phyloP scores from a whole-genome alignment of 345 rosid species.

The Lenwebbia sp. region DNA sequence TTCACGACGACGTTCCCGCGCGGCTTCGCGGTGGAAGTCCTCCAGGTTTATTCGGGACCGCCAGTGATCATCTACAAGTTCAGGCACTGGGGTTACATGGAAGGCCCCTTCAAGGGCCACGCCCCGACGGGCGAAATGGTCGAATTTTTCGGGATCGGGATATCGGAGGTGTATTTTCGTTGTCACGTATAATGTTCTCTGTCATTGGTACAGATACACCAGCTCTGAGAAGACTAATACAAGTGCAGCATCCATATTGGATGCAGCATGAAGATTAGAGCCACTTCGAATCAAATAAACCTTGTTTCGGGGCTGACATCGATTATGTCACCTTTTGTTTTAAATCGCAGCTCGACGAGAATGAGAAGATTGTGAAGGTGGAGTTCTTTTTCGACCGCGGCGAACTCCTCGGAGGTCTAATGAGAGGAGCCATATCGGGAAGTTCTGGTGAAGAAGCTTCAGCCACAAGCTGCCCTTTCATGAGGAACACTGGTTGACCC shows the following conservation, averaged over 20 bases:
- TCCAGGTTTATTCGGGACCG: conserved; percentile 50
- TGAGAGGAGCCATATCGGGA: conserved; percentile 17
- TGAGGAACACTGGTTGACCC: conserved; percentile 19
- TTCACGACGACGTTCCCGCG: conserved; percentile 47
- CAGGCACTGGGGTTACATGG: conserved; percentile 72
- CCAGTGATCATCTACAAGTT: conserved; percentile 49
- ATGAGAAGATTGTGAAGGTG: conserved; percentile 39
- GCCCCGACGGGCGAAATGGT: conserved; percentile 47
- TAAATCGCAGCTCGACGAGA: conserved; percentile 24
- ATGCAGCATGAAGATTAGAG: not conserved
- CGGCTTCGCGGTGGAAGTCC: conserved; percentile 52
- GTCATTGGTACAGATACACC: not conserved
- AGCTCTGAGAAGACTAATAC: not conserved
- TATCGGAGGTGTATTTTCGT: conserved; percentile 16
- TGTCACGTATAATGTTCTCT: not conserved
- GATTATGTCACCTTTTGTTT: not conserved
- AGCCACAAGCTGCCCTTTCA: conserved; percentile 36
- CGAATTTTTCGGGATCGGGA: conserved; percentile 22
- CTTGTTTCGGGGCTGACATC: not conserved
- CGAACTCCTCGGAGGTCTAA: conserved; percentile 45
- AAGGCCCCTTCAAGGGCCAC: conserved; percentile 62
- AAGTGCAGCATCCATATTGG: not conserved
- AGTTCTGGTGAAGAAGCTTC: not conserved
- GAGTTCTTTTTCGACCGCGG: conserved; percentile 40
- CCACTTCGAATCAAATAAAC: not conserved